phyloP scores from a whole-genome alignment of 1,139 yeast species.

The Chernovozyma aurita region DNA sequence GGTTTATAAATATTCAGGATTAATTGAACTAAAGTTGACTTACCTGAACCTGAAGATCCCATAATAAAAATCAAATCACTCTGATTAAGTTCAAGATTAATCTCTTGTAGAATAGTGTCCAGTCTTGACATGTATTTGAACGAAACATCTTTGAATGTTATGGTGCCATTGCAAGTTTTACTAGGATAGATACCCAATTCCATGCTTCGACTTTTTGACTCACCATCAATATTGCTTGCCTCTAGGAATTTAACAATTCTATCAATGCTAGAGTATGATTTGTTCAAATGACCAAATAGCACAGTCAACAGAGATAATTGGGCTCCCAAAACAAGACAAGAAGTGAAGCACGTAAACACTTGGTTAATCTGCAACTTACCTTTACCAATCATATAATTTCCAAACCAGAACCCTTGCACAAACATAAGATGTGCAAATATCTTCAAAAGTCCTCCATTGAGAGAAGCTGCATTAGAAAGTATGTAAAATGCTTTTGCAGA shows the following conservation, averaged over 20 bases:
- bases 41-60: slow-evolving; percentile 91
- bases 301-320: slow-evolving; percentile 49
- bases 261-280: slow-evolving; percentile 58
- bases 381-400: slow-evolving; percentile 56
- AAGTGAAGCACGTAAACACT: slow-evolving; percentile 77
- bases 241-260: slow-evolving; percentile 26
- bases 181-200: slow-evolving; percentile 3
- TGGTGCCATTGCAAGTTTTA: slow-evolving; percentile 35
- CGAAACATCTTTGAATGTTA: slow-evolving; percentile 47
- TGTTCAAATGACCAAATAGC: slow-evolving; percentile 52
- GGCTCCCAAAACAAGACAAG: slow-evolving; percentile 69
- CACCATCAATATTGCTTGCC: not conserved
- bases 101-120: slow-evolving; percentile 39
- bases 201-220: not conserved
- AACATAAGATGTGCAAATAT: slow-evolving; percentile 65
- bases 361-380: slow-evolving; percentile 52
- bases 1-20: slow-evolving; percentile 55
- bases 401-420: slow-evolving; percentile 92
- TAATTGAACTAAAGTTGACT: slow-evolving; percentile 71
- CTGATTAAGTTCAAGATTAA: slow-evolving; percentile 42
- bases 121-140: slow-evolving; percentile 63
- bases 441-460: slow-evolving; percentile 57
- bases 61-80: slow-evolving; percentile 57
- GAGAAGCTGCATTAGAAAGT: slow-evolving; percentile 45
- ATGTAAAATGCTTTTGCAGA: slow-evolving; percentile 48